Base-by-base conservation (phyloP, 140 eudicot genomes). In the Senecio squalidus region DNA sequence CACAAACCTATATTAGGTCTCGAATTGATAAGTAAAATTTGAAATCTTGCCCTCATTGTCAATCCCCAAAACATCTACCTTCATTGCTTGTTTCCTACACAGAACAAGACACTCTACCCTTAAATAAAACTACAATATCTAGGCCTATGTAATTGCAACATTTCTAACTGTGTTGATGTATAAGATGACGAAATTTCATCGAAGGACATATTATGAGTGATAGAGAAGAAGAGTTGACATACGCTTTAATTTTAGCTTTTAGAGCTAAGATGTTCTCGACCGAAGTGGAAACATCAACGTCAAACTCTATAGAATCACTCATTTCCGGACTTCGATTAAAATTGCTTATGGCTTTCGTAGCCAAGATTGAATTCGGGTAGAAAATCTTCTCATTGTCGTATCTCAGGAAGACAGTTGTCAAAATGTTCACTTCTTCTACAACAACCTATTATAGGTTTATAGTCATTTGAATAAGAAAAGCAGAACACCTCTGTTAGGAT, bases 391-490 rank as follows among this genome's bases (percentile, higher is more conserved):
- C 94, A 21, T 80, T 89, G 65, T 85, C 95, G 25, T 80, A 74
- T 49, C 81, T 72, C 56, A 82, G 62, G 57, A 89, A 89, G 13
- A 89, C 68, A 4, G 97, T 89, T 4, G 89, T 80, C 72, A 82
- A 54, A 48, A 89, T 80, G 58, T 79, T 82, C 71, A 88, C 82
- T 78, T 88, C 94, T 60, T 88, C 85, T 8, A 88, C 95, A 2
- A 81, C 50, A 71, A 89, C 64, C 97, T 89, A n/a, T n/a, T n/a
- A 80, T 60, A 66, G 13, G 55, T 61, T 67, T 40, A 29, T 26
- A 55, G n/a, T 26, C 22, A 26, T 26, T 13, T 15, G 9, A 41
- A 18, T 36, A 28, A 46, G 10, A 54, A 34, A 47, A 56, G 57
- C 17, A 23, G 65, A 30, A 23, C 52, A 48, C 14, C 13, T 54